A percentile compares a stretch with the other conserved stretches of the same genome.
Conservation (phyloP, 305 asterid species). For the Rubia tinctorum region DNA sequence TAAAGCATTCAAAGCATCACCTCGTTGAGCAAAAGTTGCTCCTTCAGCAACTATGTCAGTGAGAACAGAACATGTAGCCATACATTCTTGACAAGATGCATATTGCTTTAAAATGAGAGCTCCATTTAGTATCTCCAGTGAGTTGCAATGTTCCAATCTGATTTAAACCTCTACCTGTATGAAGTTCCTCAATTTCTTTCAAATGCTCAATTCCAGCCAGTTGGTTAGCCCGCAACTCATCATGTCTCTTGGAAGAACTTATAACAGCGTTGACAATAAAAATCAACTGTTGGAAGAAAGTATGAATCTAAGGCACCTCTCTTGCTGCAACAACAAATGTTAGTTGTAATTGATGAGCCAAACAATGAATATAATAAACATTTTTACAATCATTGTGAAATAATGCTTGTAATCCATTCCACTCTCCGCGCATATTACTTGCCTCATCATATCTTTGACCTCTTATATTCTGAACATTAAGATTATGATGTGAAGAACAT, state of each 20-base stretch:
- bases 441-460: slow-evolving; percentile 8
- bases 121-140: no score
- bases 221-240: not conserved
- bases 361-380: slow-evolving; percentile 14
- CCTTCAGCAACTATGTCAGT: no score
- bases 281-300: not conserved
- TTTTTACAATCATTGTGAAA: not conserved
- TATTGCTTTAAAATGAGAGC: no score
- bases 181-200: no score
- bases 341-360: not conserved
- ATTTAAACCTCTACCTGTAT: no score
- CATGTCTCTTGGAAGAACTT: not conserved
- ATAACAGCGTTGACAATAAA: not conserved
- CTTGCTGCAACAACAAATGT: not conserved
- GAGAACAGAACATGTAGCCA: no score
- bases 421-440: no score
- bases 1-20: not conserved
- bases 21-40: not conserved
- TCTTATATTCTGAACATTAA: not conserved
- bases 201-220: no score
- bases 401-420: not conserved
- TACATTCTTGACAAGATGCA: no score
- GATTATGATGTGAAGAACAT: not conserved
- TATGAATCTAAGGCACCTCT: not conserved
- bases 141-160: no score